Conservation (phyloP, 1,284 basidiomycete species). For the Papiliotrema nemorosa region DNA sequence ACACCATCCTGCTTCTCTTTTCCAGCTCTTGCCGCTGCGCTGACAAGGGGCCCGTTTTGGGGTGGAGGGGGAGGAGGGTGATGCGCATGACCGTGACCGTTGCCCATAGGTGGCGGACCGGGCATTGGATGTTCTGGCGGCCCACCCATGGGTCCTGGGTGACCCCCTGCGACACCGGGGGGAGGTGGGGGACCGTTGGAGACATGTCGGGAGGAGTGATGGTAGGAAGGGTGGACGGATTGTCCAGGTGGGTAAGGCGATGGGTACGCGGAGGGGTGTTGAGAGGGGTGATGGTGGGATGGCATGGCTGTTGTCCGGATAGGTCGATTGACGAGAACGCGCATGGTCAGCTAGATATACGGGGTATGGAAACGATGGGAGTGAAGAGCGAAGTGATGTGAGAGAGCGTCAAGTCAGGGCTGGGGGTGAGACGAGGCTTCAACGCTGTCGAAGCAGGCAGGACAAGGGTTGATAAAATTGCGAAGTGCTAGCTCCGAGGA, state of each 20-base stretch:
- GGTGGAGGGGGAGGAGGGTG: not conserved
- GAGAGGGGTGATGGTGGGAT: slow-evolving; percentile 1
- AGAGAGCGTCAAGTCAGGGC: not conserved
- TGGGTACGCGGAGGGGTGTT: not conserved
- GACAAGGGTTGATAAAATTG: no score
- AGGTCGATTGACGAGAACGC: not conserved
- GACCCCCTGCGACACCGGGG: not conserved
- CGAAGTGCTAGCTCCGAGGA: no score
- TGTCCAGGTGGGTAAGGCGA: not conserved
- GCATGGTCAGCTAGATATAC: not conserved
- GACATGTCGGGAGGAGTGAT: not conserved
- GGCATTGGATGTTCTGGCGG: not conserved
- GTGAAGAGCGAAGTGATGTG: not conserved
- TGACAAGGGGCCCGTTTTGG: not conserved
- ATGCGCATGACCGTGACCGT: not conserved
- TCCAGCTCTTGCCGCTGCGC: slow-evolving; percentile 16
- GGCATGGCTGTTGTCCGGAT: not conserved
- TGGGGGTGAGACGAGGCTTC: no score
- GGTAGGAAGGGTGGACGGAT: not conserved
- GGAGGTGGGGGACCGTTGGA: slow-evolving; percentile 1
- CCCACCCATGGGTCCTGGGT: not conserved
- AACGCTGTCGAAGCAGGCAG: no score
- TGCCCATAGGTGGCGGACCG: not conserved
- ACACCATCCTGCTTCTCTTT: slow-evolving; percentile 38
- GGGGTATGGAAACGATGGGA: not conserved